Percentiles rank a stretch among this genome's conserved stretches.
These are phyloP conservation scores for Cladophialophora psammophila DNA, from an alignment of 2,329 filamentous ascomycete species.

Conservation along the genomic window DNA sequence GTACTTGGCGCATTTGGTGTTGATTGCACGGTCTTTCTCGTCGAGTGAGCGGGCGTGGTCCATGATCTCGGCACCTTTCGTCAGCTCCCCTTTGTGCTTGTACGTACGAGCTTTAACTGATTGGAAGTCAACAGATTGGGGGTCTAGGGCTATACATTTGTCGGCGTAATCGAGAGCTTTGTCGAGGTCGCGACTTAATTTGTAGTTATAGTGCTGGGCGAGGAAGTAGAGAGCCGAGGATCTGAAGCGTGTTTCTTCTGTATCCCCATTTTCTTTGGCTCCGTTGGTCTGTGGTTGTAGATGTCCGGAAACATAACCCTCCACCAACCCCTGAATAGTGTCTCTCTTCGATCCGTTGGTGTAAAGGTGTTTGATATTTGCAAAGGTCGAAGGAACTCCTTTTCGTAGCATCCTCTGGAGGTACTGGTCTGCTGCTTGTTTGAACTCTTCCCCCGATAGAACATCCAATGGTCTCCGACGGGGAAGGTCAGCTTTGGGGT, in stretches of 20 bases:
- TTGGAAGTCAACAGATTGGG: slow-evolving; percentile 85
- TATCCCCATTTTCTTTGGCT: slow-evolving; percentile 54
- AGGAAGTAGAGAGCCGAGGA: slow-evolving; percentile 89
- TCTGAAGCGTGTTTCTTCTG: slow-evolving; percentile 68
- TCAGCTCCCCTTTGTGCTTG: slow-evolving; percentile 84
- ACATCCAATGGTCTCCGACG: slow-evolving; percentile 89
- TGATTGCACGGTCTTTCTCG: slow-evolving; percentile 93
- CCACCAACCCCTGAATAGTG: slow-evolving; percentile 75
- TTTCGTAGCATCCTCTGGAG: slow-evolving; percentile 85
- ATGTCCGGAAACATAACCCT: slow-evolving; percentile 74
- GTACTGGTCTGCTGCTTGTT: slow-evolving; percentile 77
- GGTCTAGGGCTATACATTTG: slow-evolving; percentile 78
- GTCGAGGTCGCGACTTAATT: slow-evolving; percentile 79
- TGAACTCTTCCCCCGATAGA: slow-evolving; percentile 81
- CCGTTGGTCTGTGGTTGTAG: slow-evolving; percentile 56
- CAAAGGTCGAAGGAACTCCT: slow-evolving; percentile 94
- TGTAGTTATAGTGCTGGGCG: slow-evolving; percentile 96
- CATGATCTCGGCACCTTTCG: slow-evolving; percentile 86
- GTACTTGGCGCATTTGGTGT: slow-evolving; percentile 97
- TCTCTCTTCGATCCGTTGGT: slow-evolving; percentile 77
- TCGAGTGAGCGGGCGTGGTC: slow-evolving; percentile 85
- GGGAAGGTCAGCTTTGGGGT: slow-evolving; percentile 82
- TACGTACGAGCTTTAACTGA: slow-evolving; percentile 95
- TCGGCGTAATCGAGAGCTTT: slow-evolving; percentile 86
- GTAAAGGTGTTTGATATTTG: slow-evolving; percentile 95